These are phyloP conservation scores for Mucor irregularis DNA, from an alignment of 371 early-diverging fungal species.

Conservation along the genomic window DNA sequence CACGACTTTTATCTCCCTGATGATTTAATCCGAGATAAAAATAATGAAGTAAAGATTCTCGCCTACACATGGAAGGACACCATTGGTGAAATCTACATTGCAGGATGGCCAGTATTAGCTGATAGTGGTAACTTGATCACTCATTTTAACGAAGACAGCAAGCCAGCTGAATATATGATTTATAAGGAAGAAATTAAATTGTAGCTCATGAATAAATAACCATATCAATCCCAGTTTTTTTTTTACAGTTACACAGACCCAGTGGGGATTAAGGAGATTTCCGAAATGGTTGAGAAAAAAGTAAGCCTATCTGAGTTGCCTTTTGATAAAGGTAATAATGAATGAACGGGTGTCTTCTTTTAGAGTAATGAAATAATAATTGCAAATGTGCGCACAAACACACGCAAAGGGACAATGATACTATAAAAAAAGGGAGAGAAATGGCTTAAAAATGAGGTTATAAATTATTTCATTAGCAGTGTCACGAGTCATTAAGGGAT, in stretches of 20 bases:
- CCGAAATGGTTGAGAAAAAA: too few relatives aligned
- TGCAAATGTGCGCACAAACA: too few relatives aligned
- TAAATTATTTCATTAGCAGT: not conserved
- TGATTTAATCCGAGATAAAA: conserved; percentile 41
- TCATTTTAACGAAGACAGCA: not conserved
- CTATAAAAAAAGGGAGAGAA: not conserved
- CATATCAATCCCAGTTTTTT: too few relatives aligned
- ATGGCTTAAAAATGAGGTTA: too few relatives aligned
- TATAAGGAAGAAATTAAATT: conserved; percentile 25
- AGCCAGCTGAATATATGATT: conserved; percentile 28
- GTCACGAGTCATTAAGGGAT: not conserved
- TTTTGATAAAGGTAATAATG: too few relatives aligned
- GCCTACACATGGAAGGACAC: conserved; percentile 49
- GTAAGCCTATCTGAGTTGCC: too few relatives aligned
- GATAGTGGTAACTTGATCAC: conserved; percentile 33
- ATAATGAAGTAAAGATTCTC: conserved; percentile 39
- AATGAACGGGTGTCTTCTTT: too few relatives aligned
- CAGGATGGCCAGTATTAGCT: conserved; percentile 45
- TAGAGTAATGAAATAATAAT: too few relatives aligned
- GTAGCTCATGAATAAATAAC: conserved; percentile 4
- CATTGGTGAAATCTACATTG: conserved; percentile 25
- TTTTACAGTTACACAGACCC: too few relatives aligned
- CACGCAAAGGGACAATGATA: not conserved
- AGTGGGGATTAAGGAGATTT: not conserved
- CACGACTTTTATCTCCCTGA: conserved; percentile 75